Percentiles rank a stretch among this genome's conserved stretches.
These are phyloP conservation scores for Cucumis sativus DNA, from an alignment of 306 rosid genomes.

Conservation along the genomic window Cucumber_9930_V3 NC_026656.2:20397501-20398000, in stretches of 20 bases:
- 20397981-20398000: not conserved
- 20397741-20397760: not conserved
- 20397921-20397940: constrained; percentile 28
- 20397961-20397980: not conserved
- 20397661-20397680: not conserved
- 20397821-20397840: constrained; percentile 17
- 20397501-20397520: too few species aligned
- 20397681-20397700: not conserved
- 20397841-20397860: constrained; percentile 14
- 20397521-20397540: too few species aligned
- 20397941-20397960: constrained; percentile 13
- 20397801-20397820: not conserved
- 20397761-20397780: constrained; percentile 6
- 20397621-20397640: not conserved
- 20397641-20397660: not conserved
- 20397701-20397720: not conserved
- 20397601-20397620: not conserved
- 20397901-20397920: constrained; percentile 36
- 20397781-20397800: not conserved
- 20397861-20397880: constrained; percentile 12
- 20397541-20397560: not conserved
- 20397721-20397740: not conserved
- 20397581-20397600: not conserved
- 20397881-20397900: constrained; percentile 50
- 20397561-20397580: not conserved